Base-by-base conservation (phyloP, 306 rosid genomes). In the Medicago truncatula region DNA sequence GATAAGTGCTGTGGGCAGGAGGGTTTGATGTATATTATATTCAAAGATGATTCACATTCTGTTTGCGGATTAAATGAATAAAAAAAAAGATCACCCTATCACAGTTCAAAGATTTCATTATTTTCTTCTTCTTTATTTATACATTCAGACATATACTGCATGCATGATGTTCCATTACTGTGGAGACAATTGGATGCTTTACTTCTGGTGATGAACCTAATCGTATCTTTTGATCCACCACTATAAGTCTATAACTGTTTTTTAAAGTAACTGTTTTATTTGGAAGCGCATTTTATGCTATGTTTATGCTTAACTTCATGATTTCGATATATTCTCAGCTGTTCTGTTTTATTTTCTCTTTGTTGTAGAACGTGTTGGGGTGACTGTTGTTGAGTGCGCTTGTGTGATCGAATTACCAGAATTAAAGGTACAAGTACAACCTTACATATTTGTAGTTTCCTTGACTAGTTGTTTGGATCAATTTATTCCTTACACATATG, bases 391-490 rank as follows among this genome's bases (percentile, higher is more conserved):
- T 62, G 99, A 96, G 83, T 92, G 97, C 41, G 99, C 99, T 71
- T 96, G 98, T 54, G 96, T 96, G 39, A 90, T 96, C 56, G 99
- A 89, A 81, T 83, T 96, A 77, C 87, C 95, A 0, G 99, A 85
- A 83, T 84, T 96, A 38, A 89, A 90, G 98, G 99, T 96, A 86
- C 54, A 73, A 2, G 99, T 96, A 86, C 54, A 73, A 2, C 83
- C 54, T 56, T 60, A 63, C n/a, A 54, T 21, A 25, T 54, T 66
- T 40, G 16, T 39, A 63, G 40, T 53, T 62, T 28, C 52, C 52
- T 36, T 39, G 73, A 50, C 54, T 72, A 54, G 62, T 28, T 79
- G 50, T 18, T 75, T 52, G 54, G 80, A 75, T 66, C 60, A 18
- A 36, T 77, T 38, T 66, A 39, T 76, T 62, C 46, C 50, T 78